These are phyloP conservation scores for Candida manassasensis DNA, from an alignment of 805 yeast genomes.

Conservation along the genomic window DNA sequence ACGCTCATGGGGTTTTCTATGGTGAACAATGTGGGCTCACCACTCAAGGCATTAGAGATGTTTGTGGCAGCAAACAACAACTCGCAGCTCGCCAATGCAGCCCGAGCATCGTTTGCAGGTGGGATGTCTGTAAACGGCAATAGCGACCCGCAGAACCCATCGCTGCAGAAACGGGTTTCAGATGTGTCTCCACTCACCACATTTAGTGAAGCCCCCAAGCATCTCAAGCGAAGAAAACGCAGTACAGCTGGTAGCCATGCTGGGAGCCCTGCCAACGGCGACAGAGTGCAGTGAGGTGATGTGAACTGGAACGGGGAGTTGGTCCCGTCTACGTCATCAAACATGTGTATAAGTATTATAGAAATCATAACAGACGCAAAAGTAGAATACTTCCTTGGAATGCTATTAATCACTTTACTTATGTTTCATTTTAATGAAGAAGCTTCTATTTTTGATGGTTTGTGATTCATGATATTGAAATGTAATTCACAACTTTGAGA, in stretches of 20 bases:
- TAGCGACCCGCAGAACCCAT: constrained; percentile 5
- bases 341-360: no score
- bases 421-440: no score
- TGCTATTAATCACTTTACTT: no score
- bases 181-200: constrained; percentile 2
- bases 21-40: constrained; percentile 45
- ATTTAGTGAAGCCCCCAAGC: not conserved
- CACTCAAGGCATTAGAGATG: constrained; percentile 50
- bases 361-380: no score
- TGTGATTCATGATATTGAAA: no score
- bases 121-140: constrained; percentile 4
- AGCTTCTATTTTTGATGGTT: no score
- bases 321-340: no score
- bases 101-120: constrained; percentile 7
- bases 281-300: no score
- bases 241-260: not conserved
- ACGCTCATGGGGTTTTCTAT: constrained; percentile 59
- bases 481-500: no score
- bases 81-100: constrained; percentile 16
- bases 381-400: no score
- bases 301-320: no score
- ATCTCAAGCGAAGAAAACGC: not conserved
- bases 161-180: constrained; percentile 2
- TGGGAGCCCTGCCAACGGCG: no score
- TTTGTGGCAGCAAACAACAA: constrained; percentile 24